These are phyloP conservation scores for Eragrostis tef DNA, from an alignment of 202 grass and related monocot genomes.

Conservation along the genomic window DNA sequence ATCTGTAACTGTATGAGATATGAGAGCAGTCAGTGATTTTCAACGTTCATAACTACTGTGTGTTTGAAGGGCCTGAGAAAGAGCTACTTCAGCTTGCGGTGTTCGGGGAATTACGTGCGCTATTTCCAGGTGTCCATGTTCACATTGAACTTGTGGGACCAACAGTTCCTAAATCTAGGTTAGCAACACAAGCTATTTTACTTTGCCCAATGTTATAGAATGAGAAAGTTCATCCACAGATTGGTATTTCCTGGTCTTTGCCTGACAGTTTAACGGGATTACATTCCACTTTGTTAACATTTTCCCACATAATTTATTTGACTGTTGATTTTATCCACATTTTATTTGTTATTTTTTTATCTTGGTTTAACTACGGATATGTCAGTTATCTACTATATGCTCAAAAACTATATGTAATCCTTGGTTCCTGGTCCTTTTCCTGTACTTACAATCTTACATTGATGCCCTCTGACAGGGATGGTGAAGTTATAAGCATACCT, in stretches of 20 bases:
- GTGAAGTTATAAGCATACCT: conserved; percentile 57
- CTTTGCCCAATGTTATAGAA: neutral
- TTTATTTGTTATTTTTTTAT: conserved; percentile 28
- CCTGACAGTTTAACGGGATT: neutral
- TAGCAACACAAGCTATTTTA: conserved; percentile 14
- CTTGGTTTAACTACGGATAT: neutral
- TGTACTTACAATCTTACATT: conserved; percentile 20
- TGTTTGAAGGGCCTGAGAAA: conserved; percentile 84
- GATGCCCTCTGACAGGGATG: conserved; percentile 59
- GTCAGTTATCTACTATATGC: conserved; percentile 26
- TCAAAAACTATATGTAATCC: conserved; percentile 21
- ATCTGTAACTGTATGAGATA: conserved; percentile 23
- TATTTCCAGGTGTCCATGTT: conserved; percentile 75
- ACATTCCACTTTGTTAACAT: neutral
- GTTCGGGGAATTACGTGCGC: conserved; percentile 75
- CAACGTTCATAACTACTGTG: conserved; percentile 23
- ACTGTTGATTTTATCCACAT: neutral
- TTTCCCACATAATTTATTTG: conserved; percentile 36
- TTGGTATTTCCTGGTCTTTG: conserved; percentile 7
- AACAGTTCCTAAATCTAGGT: conserved; percentile 82
- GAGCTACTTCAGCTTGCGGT: conserved; percentile 70
- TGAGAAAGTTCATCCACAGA: neutral
- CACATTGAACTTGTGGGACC: conserved; percentile 82
- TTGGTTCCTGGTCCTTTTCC: conserved; percentile 21
- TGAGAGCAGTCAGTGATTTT: conserved; percentile 40